These are phyloP conservation scores for Fusarium redolens DNA, from an alignment of 2,329 filamentous ascomycete species.

Conservation along the genomic window DNA sequence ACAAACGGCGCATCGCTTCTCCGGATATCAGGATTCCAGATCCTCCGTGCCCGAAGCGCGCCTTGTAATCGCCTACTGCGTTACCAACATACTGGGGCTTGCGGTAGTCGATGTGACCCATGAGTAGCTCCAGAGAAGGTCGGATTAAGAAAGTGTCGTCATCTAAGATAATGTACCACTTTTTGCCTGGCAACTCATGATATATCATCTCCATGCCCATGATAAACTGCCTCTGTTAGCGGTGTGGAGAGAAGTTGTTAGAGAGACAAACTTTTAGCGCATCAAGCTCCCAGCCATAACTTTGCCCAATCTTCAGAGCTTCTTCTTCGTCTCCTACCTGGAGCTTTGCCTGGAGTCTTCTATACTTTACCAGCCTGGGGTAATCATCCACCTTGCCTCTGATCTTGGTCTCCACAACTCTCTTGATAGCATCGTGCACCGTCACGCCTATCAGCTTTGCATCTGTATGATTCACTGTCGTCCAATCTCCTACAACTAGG, in stretches of 20 bases:
- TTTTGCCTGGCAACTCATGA: constrained; percentile 62
- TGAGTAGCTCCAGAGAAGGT: constrained; percentile 59
- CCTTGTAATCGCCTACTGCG: constrained; percentile 66
- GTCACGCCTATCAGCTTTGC: constrained; percentile 47
- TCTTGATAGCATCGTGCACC: constrained; percentile 57
- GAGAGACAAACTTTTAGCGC: constrained; percentile 58
- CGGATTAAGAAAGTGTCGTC: constrained; percentile 68
- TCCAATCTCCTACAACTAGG: constrained; percentile 64
- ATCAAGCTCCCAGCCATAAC: constrained; percentile 62
- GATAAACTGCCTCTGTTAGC: constrained; percentile 58
- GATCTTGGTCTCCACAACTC: constrained; percentile 49
- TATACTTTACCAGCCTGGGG: constrained; percentile 56
- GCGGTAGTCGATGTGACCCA: constrained; percentile 61
- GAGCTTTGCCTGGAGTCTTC: constrained; percentile 53
- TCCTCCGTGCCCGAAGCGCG: constrained; percentile 67
- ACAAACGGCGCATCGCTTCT: constrained; percentile 60
- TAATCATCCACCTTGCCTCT: constrained; percentile 44
- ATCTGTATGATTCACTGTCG: constrained; percentile 50
- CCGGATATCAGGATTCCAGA: constrained; percentile 65
- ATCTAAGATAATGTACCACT: constrained; percentile 69
- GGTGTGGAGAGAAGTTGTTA: neutral
- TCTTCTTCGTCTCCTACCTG: constrained; percentile 51
- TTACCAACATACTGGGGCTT: constrained; percentile 66
- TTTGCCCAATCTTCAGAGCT: constrained; percentile 52
- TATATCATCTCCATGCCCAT: constrained; percentile 65